These are phyloP conservation scores for Mentha longifolia DNA, from an alignment of 257 asterid species.

Conservation along the genomic window DNA sequence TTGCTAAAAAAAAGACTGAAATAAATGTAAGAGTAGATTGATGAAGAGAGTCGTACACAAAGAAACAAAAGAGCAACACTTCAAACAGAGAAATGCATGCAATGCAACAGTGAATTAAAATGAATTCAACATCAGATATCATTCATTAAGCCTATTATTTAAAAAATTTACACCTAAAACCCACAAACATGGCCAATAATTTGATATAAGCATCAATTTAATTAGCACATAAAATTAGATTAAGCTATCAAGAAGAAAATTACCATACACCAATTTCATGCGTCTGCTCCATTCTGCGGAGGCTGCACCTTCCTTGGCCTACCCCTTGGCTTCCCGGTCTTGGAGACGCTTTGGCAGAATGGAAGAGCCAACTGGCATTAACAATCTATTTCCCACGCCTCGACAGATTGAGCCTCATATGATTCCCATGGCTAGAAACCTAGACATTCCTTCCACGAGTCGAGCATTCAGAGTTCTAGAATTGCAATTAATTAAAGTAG, in stretches of 20 bases:
- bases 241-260: conserved; percentile 27
- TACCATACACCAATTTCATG: conserved; percentile 36
- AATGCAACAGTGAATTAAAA: conserved; percentile 28
- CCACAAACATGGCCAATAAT: conserved; percentile 27
- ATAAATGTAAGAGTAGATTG: no score
- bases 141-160: conserved; percentile 26
- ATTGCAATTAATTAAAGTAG: no score
- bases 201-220: conserved; percentile 25
- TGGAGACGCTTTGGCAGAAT: conserved; percentile 43
- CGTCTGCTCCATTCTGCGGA: conserved; percentile 55
- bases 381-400: no score
- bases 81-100: conserved; percentile 21
- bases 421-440: no score
- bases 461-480: no score
- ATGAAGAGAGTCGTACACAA: not conserved
- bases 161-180: conserved; percentile 38
- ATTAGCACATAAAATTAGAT: conserved; percentile 31
- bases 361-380: no score
- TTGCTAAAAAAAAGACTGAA: no score
- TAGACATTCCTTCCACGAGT: no score
- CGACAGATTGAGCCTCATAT: no score
- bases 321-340: conserved; percentile 70
- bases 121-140: not conserved
- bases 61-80: not conserved
- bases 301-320: conserved; percentile 77